Conservation (phyloP, 2,329 filamentous ascomycete genomes). For the Penicillium oxalicum region DNA sequence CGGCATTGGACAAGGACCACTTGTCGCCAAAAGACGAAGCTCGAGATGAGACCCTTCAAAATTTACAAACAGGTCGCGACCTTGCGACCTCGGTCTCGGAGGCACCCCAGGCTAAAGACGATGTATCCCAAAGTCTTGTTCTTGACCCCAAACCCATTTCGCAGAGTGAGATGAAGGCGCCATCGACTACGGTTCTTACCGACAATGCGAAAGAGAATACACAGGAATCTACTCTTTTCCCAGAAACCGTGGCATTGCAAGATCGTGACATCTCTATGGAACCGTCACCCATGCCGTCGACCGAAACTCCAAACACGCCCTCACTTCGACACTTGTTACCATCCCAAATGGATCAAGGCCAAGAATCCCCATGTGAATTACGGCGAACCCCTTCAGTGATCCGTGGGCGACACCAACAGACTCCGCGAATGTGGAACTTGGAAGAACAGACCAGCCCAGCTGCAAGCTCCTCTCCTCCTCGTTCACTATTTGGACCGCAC, state of each 20-base stretch:
- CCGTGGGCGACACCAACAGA: slow-evolving; percentile 30
- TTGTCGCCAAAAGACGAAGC: slow-evolving; percentile 34
- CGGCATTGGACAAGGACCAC: slow-evolving; percentile 16
- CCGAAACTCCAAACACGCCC: slow-evolving; percentile 7
- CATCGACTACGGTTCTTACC: neutral
- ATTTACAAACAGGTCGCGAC: slow-evolving; percentile 36
- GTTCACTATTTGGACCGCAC: slow-evolving; percentile 31
- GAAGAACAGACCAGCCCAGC: slow-evolving; percentile 20
- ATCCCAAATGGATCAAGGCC: slow-evolving; percentile 12
- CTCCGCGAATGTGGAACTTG: slow-evolving; percentile 25
- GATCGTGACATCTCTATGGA: slow-evolving; percentile 30
- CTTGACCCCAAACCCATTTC: slow-evolving; percentile 17
- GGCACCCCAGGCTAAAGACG: slow-evolving; percentile 33
- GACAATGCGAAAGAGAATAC: slow-evolving; percentile 5
- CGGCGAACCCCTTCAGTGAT: slow-evolving; percentile 32
- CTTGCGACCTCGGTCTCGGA: slow-evolving; percentile 43
- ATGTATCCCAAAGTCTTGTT: slow-evolving; percentile 40
- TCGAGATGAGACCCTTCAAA: slow-evolving; percentile 34
- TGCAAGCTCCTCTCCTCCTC: slow-evolving; percentile 24
- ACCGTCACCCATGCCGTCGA: slow-evolving; percentile 35
- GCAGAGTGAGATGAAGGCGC: slow-evolving; percentile 5
- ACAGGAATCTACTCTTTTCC: neutral
- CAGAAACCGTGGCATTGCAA: slow-evolving; percentile 13
- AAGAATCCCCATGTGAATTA: slow-evolving; percentile 23
- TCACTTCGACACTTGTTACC: slow-evolving; percentile 13